Percentiles rank a stretch among this genome's conserved stretches.
phyloP scores from a whole-genome alignment of 2,329 filamentous ascomycete genomes.

The Thyridium curvatum region DNA sequence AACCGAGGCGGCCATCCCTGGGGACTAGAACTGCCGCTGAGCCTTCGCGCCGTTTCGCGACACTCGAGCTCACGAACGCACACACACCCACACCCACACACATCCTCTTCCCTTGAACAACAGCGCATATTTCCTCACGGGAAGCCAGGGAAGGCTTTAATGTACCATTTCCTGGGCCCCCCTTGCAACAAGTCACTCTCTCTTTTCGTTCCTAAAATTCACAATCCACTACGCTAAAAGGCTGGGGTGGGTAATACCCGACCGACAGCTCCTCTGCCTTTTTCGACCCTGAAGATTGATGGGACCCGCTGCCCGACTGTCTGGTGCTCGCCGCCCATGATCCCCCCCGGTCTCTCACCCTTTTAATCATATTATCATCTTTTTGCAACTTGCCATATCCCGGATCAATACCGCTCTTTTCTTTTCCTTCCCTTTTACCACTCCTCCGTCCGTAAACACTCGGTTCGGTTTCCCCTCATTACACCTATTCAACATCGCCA shows the following conservation, averaged over 20 bases:
- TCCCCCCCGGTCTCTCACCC: slow-evolving; percentile 3
- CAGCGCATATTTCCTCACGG: no score
- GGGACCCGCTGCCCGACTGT: slow-evolving; percentile 4
- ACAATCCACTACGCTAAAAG: neutral
- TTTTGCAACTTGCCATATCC: neutral
- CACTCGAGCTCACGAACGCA: no score
- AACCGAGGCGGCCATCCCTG: no score
- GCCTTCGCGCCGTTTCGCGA: no score
- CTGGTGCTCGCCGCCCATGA: slow-evolving; percentile 1
- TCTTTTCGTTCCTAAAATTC: neutral
- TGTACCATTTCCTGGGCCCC: no score
- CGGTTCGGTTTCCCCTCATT: no score
- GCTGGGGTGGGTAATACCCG: neutral
- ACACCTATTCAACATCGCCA: no score
- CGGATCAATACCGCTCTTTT: neutral
- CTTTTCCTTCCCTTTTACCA: slow-evolving; percentile 1
- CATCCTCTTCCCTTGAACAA: no score
- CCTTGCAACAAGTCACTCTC: neutral
- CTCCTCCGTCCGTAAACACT: neutral
- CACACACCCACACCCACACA: no score
- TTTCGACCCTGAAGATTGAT: slow-evolving; percentile 1
- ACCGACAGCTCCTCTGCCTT: neutral
- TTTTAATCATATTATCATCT: slow-evolving; percentile 5
- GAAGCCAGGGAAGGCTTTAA: no score
- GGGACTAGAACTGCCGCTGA: no score